Base-by-base conservation (phyloP, 108 stramenopile genomes). In the Fistulifera pelliculosa region DNA sequence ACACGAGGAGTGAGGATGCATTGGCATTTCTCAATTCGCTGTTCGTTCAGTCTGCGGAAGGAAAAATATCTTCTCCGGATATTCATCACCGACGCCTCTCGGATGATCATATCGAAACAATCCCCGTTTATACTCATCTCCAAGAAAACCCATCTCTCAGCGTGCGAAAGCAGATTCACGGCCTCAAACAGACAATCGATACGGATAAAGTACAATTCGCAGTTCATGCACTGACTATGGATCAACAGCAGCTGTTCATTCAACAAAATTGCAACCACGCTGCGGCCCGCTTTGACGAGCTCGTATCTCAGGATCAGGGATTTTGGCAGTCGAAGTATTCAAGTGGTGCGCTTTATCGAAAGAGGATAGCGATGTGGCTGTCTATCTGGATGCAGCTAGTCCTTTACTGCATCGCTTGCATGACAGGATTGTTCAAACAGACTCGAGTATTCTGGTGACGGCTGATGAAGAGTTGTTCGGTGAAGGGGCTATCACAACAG, bases 291-390 rank as follows among this genome's bases (percentile, higher is more conserved):
- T 42, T 61, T 41, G 50, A 19, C 14, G 23, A 17, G 14, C 26
- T 62, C 14, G 53, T 24, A 18, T 18, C 21, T 12, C 38, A 41
- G 10, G 57, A 61, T 22, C 69, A 66, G 35, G 59, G 53, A 15
- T 71, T 53, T 56, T 85, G 41, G 81, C 87, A 11, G 28, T 54
- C 28, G 88, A 90, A 70, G 49, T 90, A 1, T 75, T 73, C 61
- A 90, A 90, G 61, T 90, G 76, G 25, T 84, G 84, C 47, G 78
- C 73, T 1, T 49, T 90, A 41, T 64, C 68, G 39, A 16, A 56
- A 16, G 31, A 3, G n/a, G n/a, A n/a, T n/a, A n/a, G n/a, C 31
- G 38, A 67, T 21, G 80, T 79, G 0, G 6, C 27, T 11, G 50
- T 77, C 2, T 82, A 77, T 44, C 27, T 88, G 15, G 87, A 88